Evolutionary conservation across 805 yeast genomes (phyloP), one percentile per base, ranked within the genome.

Genomic region (Kazachstania martiniae): DNA sequence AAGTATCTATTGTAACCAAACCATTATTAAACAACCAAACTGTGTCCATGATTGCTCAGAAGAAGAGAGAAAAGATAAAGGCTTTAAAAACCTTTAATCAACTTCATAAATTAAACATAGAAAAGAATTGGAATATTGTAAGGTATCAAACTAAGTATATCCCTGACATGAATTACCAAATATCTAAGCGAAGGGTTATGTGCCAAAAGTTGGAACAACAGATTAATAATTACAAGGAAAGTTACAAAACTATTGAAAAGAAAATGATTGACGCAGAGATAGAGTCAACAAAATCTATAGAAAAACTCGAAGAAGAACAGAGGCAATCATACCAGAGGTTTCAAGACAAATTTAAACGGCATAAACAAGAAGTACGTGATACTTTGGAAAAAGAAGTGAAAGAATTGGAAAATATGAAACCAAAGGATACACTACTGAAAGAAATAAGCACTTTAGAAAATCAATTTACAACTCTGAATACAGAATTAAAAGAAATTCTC

Each of bases 81-180:
- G 22, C 5, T 3, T 8, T 10, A 13, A 29, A 15, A 25, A 25
- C 10, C 8, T 19, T 19, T 10, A 19, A 18, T 14, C 27, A 29
- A n/a, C 14, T 32, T 3, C 31, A 34, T n/a, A 13, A 35, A 21
- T 24, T 24, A 12, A 34, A 27, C 6, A 7, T 19, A 4, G 23
- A 32, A 5, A 18, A 23, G 4, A 32, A 40, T 27, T 31, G 37
- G 19, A 29, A 34, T 5, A 32, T 38, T 16, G 26, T 23, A 4
- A 37, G 26, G 18, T 27, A 27, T 14, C 33, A 38, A 16, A 33
- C 33, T 19, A 39, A 42, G 28, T 35, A 36, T 12, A 32, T 55
- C 12, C 58, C 59, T 10, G 51, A 46, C 21, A 29, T 51, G 12
- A 41, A 46, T 12, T 53, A 52, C 32, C 45, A 47, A 12, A 42